A percentile compares a stretch with the other conserved stretches of the same genome.
phyloP scores from a whole-genome alignment of 2,329 filamentous ascomycete species.

The Ceratocystis alfenasii region DNA sequence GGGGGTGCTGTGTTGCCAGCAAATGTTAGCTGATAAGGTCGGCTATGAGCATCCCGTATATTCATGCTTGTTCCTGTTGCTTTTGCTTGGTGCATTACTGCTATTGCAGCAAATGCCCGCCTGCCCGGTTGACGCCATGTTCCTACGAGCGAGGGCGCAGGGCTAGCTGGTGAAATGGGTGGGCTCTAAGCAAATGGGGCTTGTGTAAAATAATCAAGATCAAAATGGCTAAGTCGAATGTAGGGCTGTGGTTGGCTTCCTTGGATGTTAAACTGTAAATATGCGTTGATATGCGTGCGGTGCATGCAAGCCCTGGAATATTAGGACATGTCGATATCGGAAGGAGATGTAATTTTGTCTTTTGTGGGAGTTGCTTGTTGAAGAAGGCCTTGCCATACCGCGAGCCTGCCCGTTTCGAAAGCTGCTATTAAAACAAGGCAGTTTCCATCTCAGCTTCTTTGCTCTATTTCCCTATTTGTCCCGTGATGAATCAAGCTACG shows the following conservation, averaged over 20 bases:
- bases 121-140: not conserved
- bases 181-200: not conserved
- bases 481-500: too few relatives aligned
- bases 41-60: not conserved
- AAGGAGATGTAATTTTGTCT: not conserved
- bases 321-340: not conserved
- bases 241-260: not conserved
- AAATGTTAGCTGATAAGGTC: not conserved
- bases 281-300: too few relatives aligned
- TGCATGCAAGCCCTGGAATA: not conserved
- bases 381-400: not conserved
- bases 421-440: not conserved
- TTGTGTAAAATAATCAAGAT: not conserved
- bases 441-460: not conserved
- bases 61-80: not conserved
- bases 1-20: not conserved
- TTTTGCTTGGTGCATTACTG: not conserved
- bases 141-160: not conserved
- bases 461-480: not conserved
- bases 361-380: not conserved
- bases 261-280: not conserved
- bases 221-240: too few relatives aligned
- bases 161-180: not conserved
- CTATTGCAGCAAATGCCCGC: not conserved
- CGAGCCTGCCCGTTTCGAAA: not conserved